Conservation (phyloP, 2,329 filamentous ascomycete genomes). For the Teratosphaeria gauchensis region DNA sequence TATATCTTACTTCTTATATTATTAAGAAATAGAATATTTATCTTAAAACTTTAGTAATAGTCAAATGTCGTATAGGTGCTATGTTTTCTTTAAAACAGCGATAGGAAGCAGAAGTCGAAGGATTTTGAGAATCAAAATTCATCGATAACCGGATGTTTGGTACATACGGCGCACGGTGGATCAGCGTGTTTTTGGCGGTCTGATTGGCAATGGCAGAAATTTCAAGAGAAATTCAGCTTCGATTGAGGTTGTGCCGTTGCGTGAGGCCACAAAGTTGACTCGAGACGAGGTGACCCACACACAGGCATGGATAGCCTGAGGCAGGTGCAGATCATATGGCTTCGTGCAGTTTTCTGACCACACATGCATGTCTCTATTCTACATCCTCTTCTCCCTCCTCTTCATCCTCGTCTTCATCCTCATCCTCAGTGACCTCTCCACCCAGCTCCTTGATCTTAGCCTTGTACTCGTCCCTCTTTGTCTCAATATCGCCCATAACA, state of each 20-base stretch:
- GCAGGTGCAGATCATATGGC: background rate
- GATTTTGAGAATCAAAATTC: no score
- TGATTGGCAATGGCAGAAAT: background rate
- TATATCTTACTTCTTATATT: no score
- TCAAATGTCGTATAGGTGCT: no score
- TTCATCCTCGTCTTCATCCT: conserved; percentile 21
- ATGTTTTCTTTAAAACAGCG: no score
- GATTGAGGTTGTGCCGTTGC: background rate
- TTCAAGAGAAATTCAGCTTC: background rate
- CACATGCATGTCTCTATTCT: background rate
- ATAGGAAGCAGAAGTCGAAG: no score
- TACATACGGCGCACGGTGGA: no score
- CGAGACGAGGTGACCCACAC: background rate
- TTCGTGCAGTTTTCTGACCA: background rate
- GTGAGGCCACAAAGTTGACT: background rate
- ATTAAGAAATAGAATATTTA: no score
- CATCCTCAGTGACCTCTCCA: conserved; percentile 23
- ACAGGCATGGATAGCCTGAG: background rate
- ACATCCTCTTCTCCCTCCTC: conserved; percentile 12
- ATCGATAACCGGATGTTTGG: no score
- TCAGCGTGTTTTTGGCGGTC: no score
- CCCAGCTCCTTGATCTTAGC: conserved; percentile 18
- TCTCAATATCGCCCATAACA: conserved; percentile 38
- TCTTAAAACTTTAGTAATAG: no score
- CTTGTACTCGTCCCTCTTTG: conserved; percentile 27